Evolutionary conservation across 163 green algal genomes (phyloP).

Genomic region (Coccomyxa subellipsoidea): DNA sequence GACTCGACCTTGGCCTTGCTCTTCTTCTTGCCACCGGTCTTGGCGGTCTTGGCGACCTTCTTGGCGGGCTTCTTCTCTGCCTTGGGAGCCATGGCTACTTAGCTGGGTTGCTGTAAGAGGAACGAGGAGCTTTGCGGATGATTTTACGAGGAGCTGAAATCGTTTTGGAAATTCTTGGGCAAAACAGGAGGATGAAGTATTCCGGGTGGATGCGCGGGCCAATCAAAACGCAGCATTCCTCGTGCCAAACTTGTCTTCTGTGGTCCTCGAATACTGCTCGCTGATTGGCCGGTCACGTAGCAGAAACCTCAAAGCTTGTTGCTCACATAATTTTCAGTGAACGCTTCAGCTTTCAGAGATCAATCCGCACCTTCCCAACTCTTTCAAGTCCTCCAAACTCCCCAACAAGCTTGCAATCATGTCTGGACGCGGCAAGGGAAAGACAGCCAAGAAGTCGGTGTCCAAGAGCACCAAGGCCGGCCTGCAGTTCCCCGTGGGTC

Average conservation of each 20-base stretch:
- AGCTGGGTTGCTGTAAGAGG: background rate
- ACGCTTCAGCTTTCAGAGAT: background rate
- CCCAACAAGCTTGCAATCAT: conserved; percentile 25
- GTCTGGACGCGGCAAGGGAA: conserved; percentile 61
- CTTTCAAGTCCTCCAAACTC: background rate
- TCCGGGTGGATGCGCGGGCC: background rate
- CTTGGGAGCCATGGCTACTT: conserved; percentile 17
- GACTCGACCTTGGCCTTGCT: too few relatives aligned
- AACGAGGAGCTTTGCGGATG: background rate
- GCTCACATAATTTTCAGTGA: background rate
- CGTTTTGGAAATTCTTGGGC: background rate
- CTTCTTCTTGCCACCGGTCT: too few relatives aligned
- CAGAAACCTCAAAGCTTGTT: too few relatives aligned
- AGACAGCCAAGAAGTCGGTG: conserved; percentile 83
- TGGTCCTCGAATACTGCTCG: background rate
- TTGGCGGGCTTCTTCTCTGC: too few relatives aligned
- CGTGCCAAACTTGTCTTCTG: background rate
- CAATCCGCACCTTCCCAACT: background rate
- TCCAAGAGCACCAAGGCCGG: conserved; percentile 87
- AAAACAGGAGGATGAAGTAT: background rate
- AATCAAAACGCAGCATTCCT: background rate
- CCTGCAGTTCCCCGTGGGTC: conserved; percentile 96
- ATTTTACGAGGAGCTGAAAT: background rate
- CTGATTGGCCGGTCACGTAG: background rate
- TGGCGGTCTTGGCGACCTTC: too few relatives aligned